Base-by-base conservation (phyloP, 495 filamentous ascomycete genomes). In the Corynascus novoguineensis region DNA sequence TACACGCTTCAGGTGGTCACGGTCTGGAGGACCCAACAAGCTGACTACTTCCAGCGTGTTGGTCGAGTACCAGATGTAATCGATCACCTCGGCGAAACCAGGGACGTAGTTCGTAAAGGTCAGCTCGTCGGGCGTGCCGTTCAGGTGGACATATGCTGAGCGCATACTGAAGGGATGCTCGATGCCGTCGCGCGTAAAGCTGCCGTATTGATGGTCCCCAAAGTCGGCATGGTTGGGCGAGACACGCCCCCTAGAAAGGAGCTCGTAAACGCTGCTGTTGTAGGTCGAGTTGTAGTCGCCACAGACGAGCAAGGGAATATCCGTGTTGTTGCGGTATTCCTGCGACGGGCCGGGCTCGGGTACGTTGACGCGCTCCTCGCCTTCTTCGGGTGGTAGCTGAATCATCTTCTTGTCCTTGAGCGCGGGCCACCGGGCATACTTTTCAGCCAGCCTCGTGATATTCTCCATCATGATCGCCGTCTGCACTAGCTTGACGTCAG, bases 51-150 rank as follows among this genome's bases (percentile, higher is more conserved):
- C 88, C 41, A 98, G 78, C 28, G 89, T 83, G 69, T 95, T 97
- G 41, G 89, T 89, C 50, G 89, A 89, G 74, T 91, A 98, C 90
- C 90, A 97, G 65, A 97, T 88, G 70, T 97, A 97, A 69, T 98
- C 93, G 57, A 98, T 86, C 49, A 95, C 88, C 38, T 87, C 91
- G 22, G 80, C 84, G 77, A 96, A 98, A 31, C 81, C 82, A 5
- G 93, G 92, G 12, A 90, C 95, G 72, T 97, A 97, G 72, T 98
- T 97, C 29, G 47, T 50, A 19, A 49, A 97, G 47, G 81, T 82
- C 58, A 97, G 70, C 64, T 95, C 89, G n/a, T 87, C 84, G 12
- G 85, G 80, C 0, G 81, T 80, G 31, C 74, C 77, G 45, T 79
- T 75, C 7, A 88, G 78, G 62, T 82, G 79, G 15, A 77, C 76